These are phyloP conservation scores for Podaxis mareebaensis DNA, from an alignment of 768 basidiomycete species.

Conservation along the genomic window DNA sequence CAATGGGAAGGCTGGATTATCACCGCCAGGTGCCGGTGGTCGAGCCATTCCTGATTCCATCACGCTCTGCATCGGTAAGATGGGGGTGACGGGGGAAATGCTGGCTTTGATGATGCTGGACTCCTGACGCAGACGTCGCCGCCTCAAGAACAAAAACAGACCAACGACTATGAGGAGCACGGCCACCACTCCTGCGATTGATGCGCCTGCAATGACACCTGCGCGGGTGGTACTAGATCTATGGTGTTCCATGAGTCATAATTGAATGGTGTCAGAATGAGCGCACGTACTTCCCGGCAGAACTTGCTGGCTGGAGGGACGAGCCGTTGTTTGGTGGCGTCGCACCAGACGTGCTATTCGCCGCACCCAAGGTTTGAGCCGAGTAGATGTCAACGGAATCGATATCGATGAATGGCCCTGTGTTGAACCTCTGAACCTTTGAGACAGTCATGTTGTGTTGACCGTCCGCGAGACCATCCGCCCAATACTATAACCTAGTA, in stretches of 20 bases:
- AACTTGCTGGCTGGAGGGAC: not conserved
- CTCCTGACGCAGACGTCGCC: slow-evolving; percentile 25
- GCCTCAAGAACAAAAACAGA: slow-evolving; percentile 26
- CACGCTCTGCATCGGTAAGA: slow-evolving; percentile 35
- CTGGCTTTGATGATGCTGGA: slow-evolving; percentile 25
- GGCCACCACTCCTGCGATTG: slow-evolving; percentile 8
- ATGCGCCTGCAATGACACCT: slow-evolving; percentile 1
- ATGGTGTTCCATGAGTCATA: not conserved
- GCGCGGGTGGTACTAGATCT: not conserved
- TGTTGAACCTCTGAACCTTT: slow-evolving; percentile 27
- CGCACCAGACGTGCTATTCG: not conserved
- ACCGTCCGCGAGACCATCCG: slow-evolving; percentile 36
- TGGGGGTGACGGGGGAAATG: slow-evolving; percentile 30
- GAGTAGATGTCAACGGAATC: slow-evolving; percentile 42
- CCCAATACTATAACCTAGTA: slow-evolving; percentile 38
- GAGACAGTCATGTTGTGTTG: slow-evolving; percentile 39
- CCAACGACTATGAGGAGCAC: slow-evolving; percentile 24
- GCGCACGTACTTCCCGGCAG: not conserved
- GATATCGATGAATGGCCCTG: slow-evolving; percentile 44
- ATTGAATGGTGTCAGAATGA: not conserved
- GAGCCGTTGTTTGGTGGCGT: not conserved
- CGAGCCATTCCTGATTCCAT: slow-evolving; percentile 28
- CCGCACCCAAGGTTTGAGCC: slow-evolving; percentile 2
- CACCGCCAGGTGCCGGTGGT: slow-evolving; percentile 13
- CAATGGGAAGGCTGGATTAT: slow-evolving; percentile 27